Evolutionary conservation across 2,329 filamentous ascomycete genomes (phyloP), one percentile per base, ranked within the genome.

Genomic region (Talaromyces sp.): DNA sequence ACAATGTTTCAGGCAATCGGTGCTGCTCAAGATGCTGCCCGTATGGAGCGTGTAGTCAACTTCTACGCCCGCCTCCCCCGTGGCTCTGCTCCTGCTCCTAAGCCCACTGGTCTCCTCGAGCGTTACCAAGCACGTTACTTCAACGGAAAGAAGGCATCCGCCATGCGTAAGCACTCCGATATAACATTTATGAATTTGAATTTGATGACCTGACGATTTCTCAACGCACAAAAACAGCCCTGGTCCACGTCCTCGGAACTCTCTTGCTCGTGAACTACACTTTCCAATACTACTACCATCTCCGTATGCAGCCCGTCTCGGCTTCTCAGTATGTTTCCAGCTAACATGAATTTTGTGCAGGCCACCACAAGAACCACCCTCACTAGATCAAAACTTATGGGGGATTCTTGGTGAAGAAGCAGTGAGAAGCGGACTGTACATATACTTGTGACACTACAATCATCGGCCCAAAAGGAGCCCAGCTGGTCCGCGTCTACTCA

Each of bases 281-380:
- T 71, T 91, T 98, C 82, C 93, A 96, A 83, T 99, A 99, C 88
- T 98, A 99, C 86, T 98, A 96, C 90, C 96, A 99, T 82, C 86
- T 99, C 74, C 91, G 95, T 99, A 88, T 80, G 91, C 87, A 59
- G 60, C 55, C 21, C 11, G 24, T 17, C 51, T 46, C 46, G 43
- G 29, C n/a, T 43, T 4, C 19, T 31, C 46, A 14, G 7, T 6
- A 26, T 21, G 4, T 14, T 32, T 13, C n/a, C 43, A 27, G 26
- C 53, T 59, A 27, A 56, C 32, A 38, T 54, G 54, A 19, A 31
- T 14, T 43, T 43, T 21, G 46, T 65, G 66, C 70, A 99, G 95
- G 95, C 73, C 93, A 99, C 87, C 93, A 98, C 90, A 99, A 99
- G 90, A 98, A 99, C 89, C 96, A 99, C 80, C 90, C 91, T 72